These are phyloP conservation scores for Trichoderma reesei DNA, from an alignment of 495 filamentous ascomycete genomes.

Conservation along the genomic window DNA sequence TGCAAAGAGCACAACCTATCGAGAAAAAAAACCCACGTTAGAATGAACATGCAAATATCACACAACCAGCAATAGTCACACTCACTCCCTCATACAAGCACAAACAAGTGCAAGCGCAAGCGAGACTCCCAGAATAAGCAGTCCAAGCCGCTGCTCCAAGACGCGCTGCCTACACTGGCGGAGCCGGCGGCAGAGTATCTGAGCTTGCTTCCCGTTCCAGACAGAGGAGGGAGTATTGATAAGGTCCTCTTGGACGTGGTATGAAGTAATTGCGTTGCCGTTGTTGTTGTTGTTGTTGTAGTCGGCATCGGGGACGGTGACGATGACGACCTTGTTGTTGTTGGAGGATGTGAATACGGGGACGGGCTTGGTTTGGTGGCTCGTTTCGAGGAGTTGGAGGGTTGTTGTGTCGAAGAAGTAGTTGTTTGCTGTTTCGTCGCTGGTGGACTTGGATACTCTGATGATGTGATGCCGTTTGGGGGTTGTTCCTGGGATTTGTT, in stretches of 20 bases:
- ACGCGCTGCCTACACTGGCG: background rate
- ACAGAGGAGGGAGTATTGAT: background rate
- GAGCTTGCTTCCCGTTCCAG: background rate
- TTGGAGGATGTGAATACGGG: background rate
- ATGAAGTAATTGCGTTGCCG: background rate
- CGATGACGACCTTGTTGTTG: background rate
- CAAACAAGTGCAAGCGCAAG: background rate
- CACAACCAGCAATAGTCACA: background rate
- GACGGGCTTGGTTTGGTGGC: background rate
- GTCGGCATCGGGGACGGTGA: background rate
- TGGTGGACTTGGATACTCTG: background rate
- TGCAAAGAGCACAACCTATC: background rate
- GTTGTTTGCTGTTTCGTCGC: background rate
- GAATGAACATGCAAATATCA: background rate
- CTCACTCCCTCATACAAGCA: background rate
- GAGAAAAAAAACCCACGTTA: background rate
- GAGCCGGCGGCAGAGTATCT: background rate
- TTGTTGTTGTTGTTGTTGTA: background rate
- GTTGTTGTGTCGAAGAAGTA: slow-evolving; percentile 4
- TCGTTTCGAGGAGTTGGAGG: background rate
- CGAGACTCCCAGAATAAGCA: background rate
- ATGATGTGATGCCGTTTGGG: background rate
- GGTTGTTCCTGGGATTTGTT: background rate
- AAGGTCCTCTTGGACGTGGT: background rate
- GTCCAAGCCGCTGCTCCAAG: background rate